Base-by-base conservation (phyloP, 1,284 basidiomycete species). In the Neonothopanus nambi region DNA sequence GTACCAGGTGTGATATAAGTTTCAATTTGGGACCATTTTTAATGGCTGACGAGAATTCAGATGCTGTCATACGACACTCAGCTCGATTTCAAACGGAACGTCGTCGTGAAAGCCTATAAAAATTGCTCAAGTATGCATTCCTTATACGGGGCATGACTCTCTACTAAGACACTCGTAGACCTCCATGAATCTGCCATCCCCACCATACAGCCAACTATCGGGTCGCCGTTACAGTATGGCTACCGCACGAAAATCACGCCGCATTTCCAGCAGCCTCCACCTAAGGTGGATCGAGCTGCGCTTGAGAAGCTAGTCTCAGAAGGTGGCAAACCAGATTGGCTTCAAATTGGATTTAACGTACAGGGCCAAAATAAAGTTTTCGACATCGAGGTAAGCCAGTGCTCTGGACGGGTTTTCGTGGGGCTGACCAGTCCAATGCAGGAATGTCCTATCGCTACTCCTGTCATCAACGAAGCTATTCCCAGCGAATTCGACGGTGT, bases 201-300 rank as follows among this genome's bases (percentile, higher is more conserved):
- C 9, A 53, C 66, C 0, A 84, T 95, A 28, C 77, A 82, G 47
- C 72, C 85, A 0, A 98, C 96, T 0, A 87, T 96, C 15, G 82
- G 84, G 5, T 95, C 91, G 0, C 97, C 96, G 0, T 74, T 90
- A 47, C 87, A 96, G 59, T 98, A 96, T 70, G 82, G 80, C 42
- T 99, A 99, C 69, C 85, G 96, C 20, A 99, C 97, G 1, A 99
- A 99, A 73, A 87, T 99, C 44, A 98, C 96, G 0, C 96, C 96
- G 0, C 96, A 99, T 68, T 99, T 98, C 62, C 91, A 97, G 41
- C 81, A 88, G 0, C 86, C 93, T 1, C 86, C 93, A 1, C 83
- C 85, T 0, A 87, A 82, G 64, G 67, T 70, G 52, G 70, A 75
- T 45, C 72, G 77, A 63, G 66, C 69, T 64, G 58, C 67, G 51